Conservation (phyloP, 805 yeast species). For the Metschnikowia drakensbergensis region DNA sequence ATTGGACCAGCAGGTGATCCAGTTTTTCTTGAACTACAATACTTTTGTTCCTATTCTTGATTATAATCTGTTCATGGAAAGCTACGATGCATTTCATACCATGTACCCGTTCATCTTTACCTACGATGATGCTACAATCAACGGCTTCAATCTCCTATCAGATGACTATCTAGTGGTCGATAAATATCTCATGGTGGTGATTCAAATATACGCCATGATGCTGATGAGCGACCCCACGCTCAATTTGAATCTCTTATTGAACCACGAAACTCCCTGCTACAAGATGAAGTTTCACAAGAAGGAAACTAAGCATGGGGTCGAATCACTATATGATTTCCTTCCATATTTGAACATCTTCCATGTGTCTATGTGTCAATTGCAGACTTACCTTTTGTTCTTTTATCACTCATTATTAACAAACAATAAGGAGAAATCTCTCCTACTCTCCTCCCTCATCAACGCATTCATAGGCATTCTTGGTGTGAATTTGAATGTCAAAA, state of each 20-base stretch:
- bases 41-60: slow-evolving; percentile 53
- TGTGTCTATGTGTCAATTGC: slow-evolving; percentile 46
- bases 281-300: slow-evolving; percentile 8
- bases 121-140: slow-evolving; percentile 43
- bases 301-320: slow-evolving; percentile 20
- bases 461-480: slow-evolving; percentile 42
- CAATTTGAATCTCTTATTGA: slow-evolving; percentile 38
- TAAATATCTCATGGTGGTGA: slow-evolving; percentile 41
- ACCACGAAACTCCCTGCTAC: slow-evolving; percentile 35
- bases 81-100: slow-evolving; percentile 46
- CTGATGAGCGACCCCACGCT: slow-evolving; percentile 48
- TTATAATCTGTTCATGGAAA: slow-evolving; percentile 49
- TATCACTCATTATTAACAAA: slow-evolving; percentile 45
- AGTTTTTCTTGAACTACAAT: slow-evolving; percentile 51
- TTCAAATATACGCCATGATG: slow-evolving; percentile 50
- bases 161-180: slow-evolving; percentile 42
- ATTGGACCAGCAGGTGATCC: slow-evolving; percentile 45
- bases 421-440: slow-evolving; percentile 39
- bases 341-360: slow-evolving; percentile 48
- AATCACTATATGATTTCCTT: slow-evolving; percentile 42
- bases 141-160: slow-evolving; percentile 43
- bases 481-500: slow-evolving; percentile 40
- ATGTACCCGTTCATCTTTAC: slow-evolving; percentile 47
- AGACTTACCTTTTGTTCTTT: slow-evolving; percentile 46
- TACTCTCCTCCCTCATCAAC: slow-evolving; percentile 37